Percentiles rank a stretch among this genome's conserved stretches.
Evolutionary conservation across 768 basidiomycete species (phyloP).

Genomic region (Rhodotorula paludigena): DNA sequence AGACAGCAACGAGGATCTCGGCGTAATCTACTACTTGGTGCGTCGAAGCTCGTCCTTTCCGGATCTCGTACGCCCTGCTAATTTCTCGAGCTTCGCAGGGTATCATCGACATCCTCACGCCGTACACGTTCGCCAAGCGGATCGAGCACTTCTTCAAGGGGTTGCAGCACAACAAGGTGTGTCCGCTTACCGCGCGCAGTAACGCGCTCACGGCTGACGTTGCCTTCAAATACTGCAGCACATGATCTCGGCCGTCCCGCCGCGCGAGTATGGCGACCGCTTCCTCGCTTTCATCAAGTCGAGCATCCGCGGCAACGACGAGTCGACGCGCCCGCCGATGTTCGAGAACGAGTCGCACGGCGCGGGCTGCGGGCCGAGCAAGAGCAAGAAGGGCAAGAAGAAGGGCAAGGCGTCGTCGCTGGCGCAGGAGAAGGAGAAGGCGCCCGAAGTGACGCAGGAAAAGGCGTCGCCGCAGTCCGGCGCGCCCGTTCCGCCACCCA

Average conservation of each 20-base stretch:
- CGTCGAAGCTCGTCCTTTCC: neutral
- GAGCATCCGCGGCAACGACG: constrained; percentile 71
- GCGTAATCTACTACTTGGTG: constrained; percentile 51
- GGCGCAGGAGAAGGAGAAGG: neutral
- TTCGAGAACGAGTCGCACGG: constrained; percentile 1
- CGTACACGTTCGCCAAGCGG: constrained; percentile 70
- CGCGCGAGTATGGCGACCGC: constrained; percentile 76
- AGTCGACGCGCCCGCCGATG: constrained; percentile 52
- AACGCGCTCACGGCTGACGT: too few species aligned
- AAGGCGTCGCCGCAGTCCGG: too few species aligned
- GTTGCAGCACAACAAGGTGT: constrained; percentile 73
- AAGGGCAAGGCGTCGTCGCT: too few species aligned
- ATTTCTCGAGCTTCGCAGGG: constrained; percentile 49
- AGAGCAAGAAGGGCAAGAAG: too few species aligned
- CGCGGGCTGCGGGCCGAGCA: neutral
- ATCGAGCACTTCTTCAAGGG: constrained; percentile 91
- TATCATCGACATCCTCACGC: constrained; percentile 93
- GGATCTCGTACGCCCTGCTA: too few species aligned
- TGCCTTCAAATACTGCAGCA: too few species aligned
- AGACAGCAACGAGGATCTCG: constrained; percentile 67
- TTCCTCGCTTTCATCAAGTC: constrained; percentile 77
- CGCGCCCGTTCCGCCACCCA: neutral
- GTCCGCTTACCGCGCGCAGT: constrained; percentile 49
- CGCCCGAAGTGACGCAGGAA: neutral
- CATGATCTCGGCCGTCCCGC: constrained; percentile 89